phyloP scores from a whole-genome alignment of 73 alveolate genomes.

The Paramecium octaurelia region DNA sequence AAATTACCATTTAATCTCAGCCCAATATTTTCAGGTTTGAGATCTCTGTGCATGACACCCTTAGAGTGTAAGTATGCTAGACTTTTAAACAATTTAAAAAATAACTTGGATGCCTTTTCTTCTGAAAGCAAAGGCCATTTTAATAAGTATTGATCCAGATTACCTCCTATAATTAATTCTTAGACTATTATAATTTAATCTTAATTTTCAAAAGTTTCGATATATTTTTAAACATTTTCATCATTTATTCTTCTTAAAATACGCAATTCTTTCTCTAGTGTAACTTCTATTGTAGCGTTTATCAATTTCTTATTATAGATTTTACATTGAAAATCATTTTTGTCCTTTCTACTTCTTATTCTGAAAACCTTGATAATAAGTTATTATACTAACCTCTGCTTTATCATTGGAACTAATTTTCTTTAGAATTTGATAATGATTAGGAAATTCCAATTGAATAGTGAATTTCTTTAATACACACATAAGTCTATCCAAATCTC shows the following conservation, averaged over 20 bases:
- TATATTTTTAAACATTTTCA: neutral
- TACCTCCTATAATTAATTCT: neutral
- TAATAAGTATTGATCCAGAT: neutral
- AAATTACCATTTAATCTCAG: conserved; percentile 31
- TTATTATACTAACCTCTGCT: neutral
- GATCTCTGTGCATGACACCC: conserved; percentile 82
- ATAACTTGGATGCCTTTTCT: neutral
- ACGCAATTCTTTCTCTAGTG: neutral
- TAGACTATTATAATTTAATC: neutral
- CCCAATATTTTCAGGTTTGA: conserved; percentile 80
- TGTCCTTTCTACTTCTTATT: neutral
- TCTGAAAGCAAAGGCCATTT: neutral
- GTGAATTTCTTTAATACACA: neutral
- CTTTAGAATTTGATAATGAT: neutral
- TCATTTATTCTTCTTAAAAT: neutral
- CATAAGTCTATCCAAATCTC: neutral
- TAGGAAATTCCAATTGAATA: neutral
- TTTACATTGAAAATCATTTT: neutral
- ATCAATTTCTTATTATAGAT: neutral
- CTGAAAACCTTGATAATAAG: neutral
- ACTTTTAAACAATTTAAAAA: conserved; percentile 30
- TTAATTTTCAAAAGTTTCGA: neutral
- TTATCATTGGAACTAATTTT: neutral
- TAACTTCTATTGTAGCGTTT: neutral
- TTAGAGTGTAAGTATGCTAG: conserved; percentile 71